Conservation (phyloP, 176 grass and related monocot species). For the Paspalum vaginatum region DNA sequence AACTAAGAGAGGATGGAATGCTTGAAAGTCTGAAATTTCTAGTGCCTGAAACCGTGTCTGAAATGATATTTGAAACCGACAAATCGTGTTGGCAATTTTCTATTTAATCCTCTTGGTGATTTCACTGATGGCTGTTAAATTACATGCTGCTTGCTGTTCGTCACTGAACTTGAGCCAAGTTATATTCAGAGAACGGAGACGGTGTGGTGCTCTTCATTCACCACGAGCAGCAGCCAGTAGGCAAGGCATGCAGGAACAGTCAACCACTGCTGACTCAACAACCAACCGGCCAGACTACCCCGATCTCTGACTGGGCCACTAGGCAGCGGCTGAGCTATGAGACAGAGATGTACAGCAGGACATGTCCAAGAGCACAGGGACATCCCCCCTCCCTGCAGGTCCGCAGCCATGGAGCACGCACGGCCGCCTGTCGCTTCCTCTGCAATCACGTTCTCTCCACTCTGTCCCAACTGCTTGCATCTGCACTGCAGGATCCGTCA, state of each 20-base stretch:
- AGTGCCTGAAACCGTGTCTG: no score
- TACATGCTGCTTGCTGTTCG: not conserved
- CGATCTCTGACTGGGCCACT: not conserved
- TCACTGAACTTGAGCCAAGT: not conserved
- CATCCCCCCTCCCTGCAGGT: not conserved
- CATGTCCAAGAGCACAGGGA: not conserved
- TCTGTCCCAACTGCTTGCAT: no score
- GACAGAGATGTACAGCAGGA: not conserved
- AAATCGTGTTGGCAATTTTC: not conserved
- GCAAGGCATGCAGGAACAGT: no score
- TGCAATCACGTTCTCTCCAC: not conserved
- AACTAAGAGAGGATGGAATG: no score
- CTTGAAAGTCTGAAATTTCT: no score
- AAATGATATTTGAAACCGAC: no score
- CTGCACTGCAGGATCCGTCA: no score
- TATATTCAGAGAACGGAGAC: no score
- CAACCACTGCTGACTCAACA: not conserved
- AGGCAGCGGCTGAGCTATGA: no score
- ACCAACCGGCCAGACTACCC: not conserved
- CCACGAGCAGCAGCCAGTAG: no score
- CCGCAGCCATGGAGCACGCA: not conserved
- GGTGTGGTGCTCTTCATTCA: no score
- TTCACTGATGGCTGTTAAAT: not conserved
- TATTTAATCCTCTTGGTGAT: not conserved
- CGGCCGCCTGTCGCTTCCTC: not conserved